Evolutionary conservation across 2,329 filamentous ascomycete genomes (phyloP).

Genomic region (Fusarium albidum): DNA sequence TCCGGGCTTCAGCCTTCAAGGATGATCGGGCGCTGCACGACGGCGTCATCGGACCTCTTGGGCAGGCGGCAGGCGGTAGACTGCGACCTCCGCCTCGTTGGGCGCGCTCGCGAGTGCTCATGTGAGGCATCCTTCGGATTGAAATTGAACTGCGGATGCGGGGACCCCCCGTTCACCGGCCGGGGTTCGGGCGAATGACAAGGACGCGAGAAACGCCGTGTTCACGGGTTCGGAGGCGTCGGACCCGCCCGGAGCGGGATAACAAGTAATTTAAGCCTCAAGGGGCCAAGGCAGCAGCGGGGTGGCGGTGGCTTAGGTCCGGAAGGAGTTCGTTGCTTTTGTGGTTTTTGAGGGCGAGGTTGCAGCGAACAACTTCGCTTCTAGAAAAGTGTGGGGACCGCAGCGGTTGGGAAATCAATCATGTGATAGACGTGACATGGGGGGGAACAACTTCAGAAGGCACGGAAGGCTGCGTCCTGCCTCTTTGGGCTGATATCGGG

Average conservation of each 20-base stretch:
- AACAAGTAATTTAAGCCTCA: no score
- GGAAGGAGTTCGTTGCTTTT: conserved; percentile 13
- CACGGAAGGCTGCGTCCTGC: no score
- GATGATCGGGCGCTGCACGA: background rate
- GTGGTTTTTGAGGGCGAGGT: no score
- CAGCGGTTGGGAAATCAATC: conserved; percentile 1
- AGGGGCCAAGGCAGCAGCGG: conserved; percentile 23
- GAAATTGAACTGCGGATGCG: background rate
- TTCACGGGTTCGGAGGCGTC: background rate
- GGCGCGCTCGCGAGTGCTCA: conserved; percentile 22
- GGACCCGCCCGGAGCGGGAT: conserved; percentile 20
- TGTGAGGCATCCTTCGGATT: conserved; percentile 4
- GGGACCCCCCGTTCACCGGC: conserved; percentile 7
- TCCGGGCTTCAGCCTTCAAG: background rate
- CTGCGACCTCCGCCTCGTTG: conserved; percentile 15
- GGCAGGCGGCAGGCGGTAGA: background rate
- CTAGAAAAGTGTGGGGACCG: conserved; percentile 13
- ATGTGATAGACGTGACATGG: background rate
- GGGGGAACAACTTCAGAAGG: conserved; percentile 2
- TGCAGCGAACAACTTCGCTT: conserved; percentile 1
- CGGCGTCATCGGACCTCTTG: conserved; percentile 9
- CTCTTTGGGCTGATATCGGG: no score
- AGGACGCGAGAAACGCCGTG: conserved; percentile 13
- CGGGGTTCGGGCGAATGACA: conserved; percentile 31
- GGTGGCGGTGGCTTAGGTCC: conserved; percentile 38